Evolutionary conservation across 768 basidiomycete species (phyloP).

Genomic region (Kwoniella heveanensis): DNA sequence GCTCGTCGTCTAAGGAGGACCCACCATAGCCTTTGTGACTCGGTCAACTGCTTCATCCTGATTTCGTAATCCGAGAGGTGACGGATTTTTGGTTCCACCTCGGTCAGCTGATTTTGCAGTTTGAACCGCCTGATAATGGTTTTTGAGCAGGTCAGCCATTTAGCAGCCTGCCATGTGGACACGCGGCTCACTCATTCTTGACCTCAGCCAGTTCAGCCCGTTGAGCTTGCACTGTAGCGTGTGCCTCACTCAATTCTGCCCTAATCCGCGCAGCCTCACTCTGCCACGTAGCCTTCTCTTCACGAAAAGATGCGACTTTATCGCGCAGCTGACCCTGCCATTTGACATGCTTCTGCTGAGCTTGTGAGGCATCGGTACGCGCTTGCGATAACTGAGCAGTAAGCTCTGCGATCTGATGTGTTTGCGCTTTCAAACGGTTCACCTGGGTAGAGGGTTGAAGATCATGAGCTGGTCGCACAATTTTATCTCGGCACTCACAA

Average conservation of each 20-base stretch:
- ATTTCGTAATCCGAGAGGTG: constrained; percentile 79
- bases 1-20: too few relatives aligned
- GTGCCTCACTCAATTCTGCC: constrained; percentile 64
- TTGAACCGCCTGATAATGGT: constrained; percentile 66
- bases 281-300: constrained; percentile 77
- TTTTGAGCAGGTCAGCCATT: constrained; percentile 10
- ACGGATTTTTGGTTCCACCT: constrained; percentile 77
- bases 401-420: constrained; percentile 36
- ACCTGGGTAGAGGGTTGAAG: constrained; percentile 18
- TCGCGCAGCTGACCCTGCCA: constrained; percentile 82
- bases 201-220: constrained; percentile 51
- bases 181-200: constrained; percentile 51
- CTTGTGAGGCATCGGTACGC: constrained; percentile 69
- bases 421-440: constrained; percentile 49
- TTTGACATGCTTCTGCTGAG: constrained; percentile 76
- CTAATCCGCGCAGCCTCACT: constrained; percentile 70
- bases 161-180: not conserved
- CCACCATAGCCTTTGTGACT: constrained; percentile 77
- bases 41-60: constrained; percentile 79
- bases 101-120: constrained; percentile 73
- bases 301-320: constrained; percentile 71
- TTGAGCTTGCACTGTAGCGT: constrained; percentile 43
- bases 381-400: constrained; percentile 67
- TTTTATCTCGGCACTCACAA: constrained; percentile 28
- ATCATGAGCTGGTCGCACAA: constrained; percentile 12